Conservation (phyloP, 768 basidiomycete species). For the Pulveroboletus sp. region DNA sequence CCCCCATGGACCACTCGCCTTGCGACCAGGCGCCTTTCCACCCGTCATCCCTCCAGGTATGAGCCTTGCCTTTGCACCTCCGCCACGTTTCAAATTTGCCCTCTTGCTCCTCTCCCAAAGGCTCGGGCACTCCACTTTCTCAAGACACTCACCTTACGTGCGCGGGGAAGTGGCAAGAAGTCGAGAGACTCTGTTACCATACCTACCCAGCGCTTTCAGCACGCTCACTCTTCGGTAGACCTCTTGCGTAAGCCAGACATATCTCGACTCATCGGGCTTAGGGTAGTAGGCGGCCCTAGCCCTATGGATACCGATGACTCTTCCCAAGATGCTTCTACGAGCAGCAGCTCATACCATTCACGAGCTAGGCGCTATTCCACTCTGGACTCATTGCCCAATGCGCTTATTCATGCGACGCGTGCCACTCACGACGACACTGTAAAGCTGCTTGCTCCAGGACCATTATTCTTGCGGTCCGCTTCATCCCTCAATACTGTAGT, state of each 20-base stretch:
- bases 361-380: constrained; percentile 23
- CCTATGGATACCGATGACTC: constrained; percentile 30
- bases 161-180: constrained; percentile 29
- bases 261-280: constrained; percentile 22
- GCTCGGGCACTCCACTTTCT: constrained; percentile 36
- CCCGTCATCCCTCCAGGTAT: constrained; percentile 27
- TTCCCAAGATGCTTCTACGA: constrained; percentile 26
- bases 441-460: constrained; percentile 13
- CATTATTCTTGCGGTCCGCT: constrained; percentile 12
- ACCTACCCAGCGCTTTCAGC: constrained; percentile 21
- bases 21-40: constrained; percentile 22
- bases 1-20: constrained; percentile 26
- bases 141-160: constrained; percentile 35
- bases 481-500: constrained; percentile 5
- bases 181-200: constrained; percentile 25
- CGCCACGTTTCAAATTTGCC: constrained; percentile 14
- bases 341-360: constrained; percentile 17
- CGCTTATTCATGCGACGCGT: constrained; percentile 10
- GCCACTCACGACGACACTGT: constrained; percentile 5
- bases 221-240: constrained; percentile 34
- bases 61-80: not conserved
- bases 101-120: constrained; percentile 8
- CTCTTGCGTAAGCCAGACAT: constrained; percentile 24
- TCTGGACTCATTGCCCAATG: constrained; percentile 14
- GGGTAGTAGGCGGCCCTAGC: constrained; percentile 18